Evolutionary conservation across 495 filamentous ascomycete genomes (phyloP), one percentile per base, ranked within the genome.

Genomic region (Penicillium fimorum): DNA sequence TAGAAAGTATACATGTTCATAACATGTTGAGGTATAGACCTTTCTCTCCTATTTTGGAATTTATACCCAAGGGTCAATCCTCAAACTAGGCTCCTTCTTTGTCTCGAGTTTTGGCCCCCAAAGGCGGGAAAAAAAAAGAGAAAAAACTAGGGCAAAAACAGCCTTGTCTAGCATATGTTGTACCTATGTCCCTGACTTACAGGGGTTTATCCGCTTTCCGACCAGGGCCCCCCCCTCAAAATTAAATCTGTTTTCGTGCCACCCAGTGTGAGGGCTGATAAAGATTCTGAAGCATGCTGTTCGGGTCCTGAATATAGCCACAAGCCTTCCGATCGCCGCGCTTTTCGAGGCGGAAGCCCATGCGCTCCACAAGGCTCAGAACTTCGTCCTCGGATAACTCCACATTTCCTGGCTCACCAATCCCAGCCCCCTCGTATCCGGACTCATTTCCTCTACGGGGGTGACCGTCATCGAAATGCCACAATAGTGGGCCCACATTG

Each of bases 371-470:
- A 33, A 97, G 75, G 45, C 72, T 71, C 60, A 96, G 71, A 25
- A 98, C 87, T 72, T 97, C 94, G 56, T 94, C 88, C 55, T 96
- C 81, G 7, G 88, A 87, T 44, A 96, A 77, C 72, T 98, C 94
- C 60, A 97, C 87, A 60, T 82, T 87, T 1, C 92, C 92, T 0
- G 89, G 87, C 59, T 92, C 90, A 0, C 84, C 89, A 58, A 96
- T 86, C 0, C 85, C 85, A 30, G 70, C 54, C 27, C 63, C 45
- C 5, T 75, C 65, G 43, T 57, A 57, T 60, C 40, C 18, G 25
- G 13, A 5, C 25, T 50, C 18, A 58, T 54, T 25, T 55, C 58
- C 69, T 13, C 66, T 75, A 48, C 71, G 72, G 50, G 82, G 72
- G 51, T 76, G 71, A 10, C 70, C 74, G 20, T 81, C 77, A 60